Percentiles rank a stretch among this genome's conserved stretches.
Conservation (phyloP, 768 basidiomycete genomes). For the Boletus insuetus region DNA sequence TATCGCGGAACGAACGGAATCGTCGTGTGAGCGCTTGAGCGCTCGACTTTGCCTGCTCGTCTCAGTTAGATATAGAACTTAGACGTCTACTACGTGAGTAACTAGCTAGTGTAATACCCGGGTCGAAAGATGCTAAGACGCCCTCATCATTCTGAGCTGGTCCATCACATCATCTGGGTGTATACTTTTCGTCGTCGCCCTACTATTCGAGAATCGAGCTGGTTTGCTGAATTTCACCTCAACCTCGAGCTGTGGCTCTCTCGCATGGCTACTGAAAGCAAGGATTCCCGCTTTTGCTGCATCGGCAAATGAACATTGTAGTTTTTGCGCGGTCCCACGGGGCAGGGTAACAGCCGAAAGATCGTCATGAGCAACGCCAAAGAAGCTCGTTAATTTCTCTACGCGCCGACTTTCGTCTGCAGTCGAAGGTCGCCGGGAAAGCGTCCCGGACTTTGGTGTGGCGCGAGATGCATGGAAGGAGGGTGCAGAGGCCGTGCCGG, state of each 20-base stretch:
- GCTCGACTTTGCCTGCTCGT: too few species aligned
- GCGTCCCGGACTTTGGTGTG: neutral
- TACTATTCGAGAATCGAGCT: slow-evolving; percentile 40
- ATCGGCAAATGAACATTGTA: neutral
- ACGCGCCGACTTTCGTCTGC: slow-evolving; percentile 6
- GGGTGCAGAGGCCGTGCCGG: neutral
- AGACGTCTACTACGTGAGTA: too few species aligned
- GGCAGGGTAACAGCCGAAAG: neutral
- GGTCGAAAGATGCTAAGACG: slow-evolving; percentile 8
- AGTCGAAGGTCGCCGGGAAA: neutral
- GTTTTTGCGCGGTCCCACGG: neutral
- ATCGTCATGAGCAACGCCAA: slow-evolving; percentile 13
- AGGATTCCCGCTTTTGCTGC: slow-evolving; percentile 1
- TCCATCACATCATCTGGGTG: slow-evolving; percentile 43
- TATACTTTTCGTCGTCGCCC: slow-evolving; percentile 29
- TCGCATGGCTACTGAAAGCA: neutral
- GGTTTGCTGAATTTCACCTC: slow-evolving; percentile 40
- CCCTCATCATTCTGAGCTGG: slow-evolving; percentile 43
- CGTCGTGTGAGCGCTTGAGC: too few species aligned
- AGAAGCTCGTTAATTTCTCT: slow-evolving; percentile 16
- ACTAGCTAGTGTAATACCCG: too few species aligned
- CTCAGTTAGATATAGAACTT: too few species aligned
- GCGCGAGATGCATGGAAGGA: neutral
- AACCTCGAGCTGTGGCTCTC: slow-evolving; percentile 23
- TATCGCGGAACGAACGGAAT: too few species aligned